These are phyloP conservation scores for Phytophthora cajani DNA, from an alignment of 352 stramenopile genomes.

Conservation along the genomic window DNA sequence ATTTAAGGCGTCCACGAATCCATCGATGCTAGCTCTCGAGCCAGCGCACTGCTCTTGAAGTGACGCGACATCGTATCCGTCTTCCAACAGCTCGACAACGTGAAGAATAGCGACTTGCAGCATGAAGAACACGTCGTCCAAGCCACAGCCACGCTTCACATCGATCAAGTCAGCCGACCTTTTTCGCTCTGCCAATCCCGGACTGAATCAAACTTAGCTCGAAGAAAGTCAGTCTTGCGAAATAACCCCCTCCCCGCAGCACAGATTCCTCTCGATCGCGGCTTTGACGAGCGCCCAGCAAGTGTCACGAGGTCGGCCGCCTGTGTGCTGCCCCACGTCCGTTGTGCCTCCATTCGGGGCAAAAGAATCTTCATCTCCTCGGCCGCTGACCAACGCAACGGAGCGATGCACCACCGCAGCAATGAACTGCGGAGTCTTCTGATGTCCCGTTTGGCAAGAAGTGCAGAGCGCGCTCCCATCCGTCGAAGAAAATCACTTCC, in stretches of 20 bases:
- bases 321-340: constrained; percentile 61
- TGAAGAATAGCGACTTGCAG: too few relatives aligned
- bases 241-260: constrained; percentile 38
- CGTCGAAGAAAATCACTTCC: constrained; percentile 49
- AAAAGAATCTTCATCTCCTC: background rate
- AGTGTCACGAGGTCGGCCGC: constrained; percentile 43
- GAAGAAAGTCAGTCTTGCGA: constrained; percentile 47
- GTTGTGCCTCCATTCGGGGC: constrained; percentile 43
- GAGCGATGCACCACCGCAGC: constrained; percentile 33
- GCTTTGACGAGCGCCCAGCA: constrained; percentile 61
- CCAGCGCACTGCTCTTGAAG: background rate
- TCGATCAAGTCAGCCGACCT: background rate
- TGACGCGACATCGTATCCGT: too few relatives aligned
- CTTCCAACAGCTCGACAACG: too few relatives aligned
- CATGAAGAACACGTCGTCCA: too few relatives aligned
- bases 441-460: constrained; percentile 40
- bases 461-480: constrained; percentile 47
- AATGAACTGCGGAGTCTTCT: constrained; percentile 73
- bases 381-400: constrained; percentile 1
- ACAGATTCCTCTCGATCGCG: constrained; percentile 42
- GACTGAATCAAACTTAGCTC: constrained; percentile 23
- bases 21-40: constrained; percentile 19
- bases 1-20: constrained; percentile 30
- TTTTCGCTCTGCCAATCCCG: background rate
- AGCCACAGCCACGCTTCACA: background rate